Evolutionary conservation across 805 yeast genomes (phyloP), one percentile per base, ranked within the genome.

Genomic region (Torulaspora maleeae): DNA sequence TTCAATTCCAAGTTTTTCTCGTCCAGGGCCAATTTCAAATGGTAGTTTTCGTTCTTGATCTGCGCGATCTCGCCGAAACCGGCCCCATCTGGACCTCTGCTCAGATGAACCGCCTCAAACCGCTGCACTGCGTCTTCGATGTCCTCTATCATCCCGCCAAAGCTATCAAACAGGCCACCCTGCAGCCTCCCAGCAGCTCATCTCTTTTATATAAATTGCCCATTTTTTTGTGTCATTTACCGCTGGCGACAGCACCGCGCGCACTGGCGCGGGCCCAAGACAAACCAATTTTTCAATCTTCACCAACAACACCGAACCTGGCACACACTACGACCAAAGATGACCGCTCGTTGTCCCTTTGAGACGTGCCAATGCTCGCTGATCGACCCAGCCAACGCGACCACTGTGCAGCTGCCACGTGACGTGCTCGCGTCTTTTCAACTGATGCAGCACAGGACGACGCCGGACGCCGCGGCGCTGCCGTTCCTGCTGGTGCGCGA

Each of bases 401-500:
- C 50, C 5, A 9, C 41, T 4, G 41, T 55, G 2, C 29, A 29
- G 2, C 15, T 60, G 2, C 52, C 58, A 2, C 29, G 34, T 5
- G 28, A 33, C 7, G 49, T 52, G 2, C 41, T 50, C 30, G 54
- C 55, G 1, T 27, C 41, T 5, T 55, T 55, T 34, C 52, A 56
- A 17, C 17, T 64, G n/a, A 53, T 59, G 59, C 52, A 53, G 20
- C 28, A 16, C 13, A 13, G 15, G 13, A 15, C 17, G 6, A 19
- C 13, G 13, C 10, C 34, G 2, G 28, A 22, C 19, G 19, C 11
- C 28, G 16, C 25, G 4, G n/a, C 19, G n/a, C 27, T 11, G 19
- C 27, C 15, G 19, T 81, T 79, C 55, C 68, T 72, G 35, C 55
- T 67, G 24, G 67, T 82, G 1, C 56, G 65, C 2, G 86, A 83